Base-by-base conservation (phyloP, 2,329 filamentous ascomycete genomes). In the Talaromyces verruculosus region DNA sequence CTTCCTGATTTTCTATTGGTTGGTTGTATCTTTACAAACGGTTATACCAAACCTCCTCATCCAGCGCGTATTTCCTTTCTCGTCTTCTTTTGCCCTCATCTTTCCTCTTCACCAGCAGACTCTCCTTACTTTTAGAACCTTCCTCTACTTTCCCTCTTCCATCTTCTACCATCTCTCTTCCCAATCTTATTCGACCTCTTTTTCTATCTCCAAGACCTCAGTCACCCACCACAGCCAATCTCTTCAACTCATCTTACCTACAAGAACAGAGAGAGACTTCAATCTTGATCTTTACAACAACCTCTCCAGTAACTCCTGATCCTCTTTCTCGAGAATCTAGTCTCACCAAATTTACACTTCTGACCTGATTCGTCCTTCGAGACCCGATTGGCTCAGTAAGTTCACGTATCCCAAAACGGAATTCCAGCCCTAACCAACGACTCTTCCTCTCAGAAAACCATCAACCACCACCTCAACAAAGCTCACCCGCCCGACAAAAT, bases 401-500 rank as follows among this genome's bases (percentile, higher is more conserved):
- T 19, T 37, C 33, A 37, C 33, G 15, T 15, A 22, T 57, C 5
- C 33, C n/a, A 37, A 37, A 19, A 22, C 15, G 33, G 30, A 37
- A 22, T 15, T 7, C n/a, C 8, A 37, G 53, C n/a, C 30, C 53
- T 57, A 25, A 37, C 53, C 33, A 25, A 22, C 30, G 11, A 11
- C n/a, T 35, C 7, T 19, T 19, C 17, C 49, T 5, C 17, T 11
- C 30, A 55, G 49, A n/a, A 55, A n/a, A 19, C 49, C 3, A 33
- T 4, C 35, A 13, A 17, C 3, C n/a, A 41, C 5, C 19, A n/a
- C 15, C 3, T 47, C 11, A 15, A 6, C 1, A 47, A 4, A 19
- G 4, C 19, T 6, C 47, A 8, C n/a, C 45, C 15, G 3, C 13
- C 5, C 43, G 7, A 22, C 63, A 72, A 68, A 19, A 74, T 77